phyloP scores from a whole-genome alignment of 140 eudicot species.

The Oenanthe javanica region DNA sequence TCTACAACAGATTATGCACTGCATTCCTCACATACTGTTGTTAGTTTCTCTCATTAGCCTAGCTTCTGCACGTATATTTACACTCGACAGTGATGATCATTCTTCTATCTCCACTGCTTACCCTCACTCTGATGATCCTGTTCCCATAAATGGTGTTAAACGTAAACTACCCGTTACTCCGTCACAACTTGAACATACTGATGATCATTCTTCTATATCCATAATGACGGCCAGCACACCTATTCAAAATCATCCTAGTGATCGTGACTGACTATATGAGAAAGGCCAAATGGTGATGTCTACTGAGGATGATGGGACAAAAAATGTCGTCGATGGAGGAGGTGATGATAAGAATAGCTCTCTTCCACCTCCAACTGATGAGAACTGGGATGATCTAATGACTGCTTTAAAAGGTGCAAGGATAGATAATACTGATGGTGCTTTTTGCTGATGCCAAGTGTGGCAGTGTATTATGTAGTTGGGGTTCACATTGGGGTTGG shows the following conservation, averaged over 20 bases:
- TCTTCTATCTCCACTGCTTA: background rate
- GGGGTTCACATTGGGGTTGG: background rate
- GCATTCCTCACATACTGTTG: background rate
- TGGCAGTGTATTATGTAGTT: background rate
- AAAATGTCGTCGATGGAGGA: background rate
- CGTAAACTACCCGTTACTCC: background rate
- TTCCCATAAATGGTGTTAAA: background rate
- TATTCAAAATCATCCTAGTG: background rate
- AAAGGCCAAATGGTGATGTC: background rate
- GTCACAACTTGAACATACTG: background rate
- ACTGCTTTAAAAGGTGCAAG: background rate
- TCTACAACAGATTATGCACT: background rate
- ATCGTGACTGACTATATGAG: background rate
- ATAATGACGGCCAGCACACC: background rate
- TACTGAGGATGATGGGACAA: background rate
- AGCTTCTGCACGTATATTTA: background rate
- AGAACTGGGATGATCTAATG: background rate
- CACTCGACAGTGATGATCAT: background rate
- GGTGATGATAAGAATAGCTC: background rate
- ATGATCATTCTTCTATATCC: background rate
- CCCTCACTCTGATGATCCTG: background rate
- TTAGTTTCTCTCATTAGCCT: background rate
- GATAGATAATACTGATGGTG: background rate
- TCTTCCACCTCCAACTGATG: background rate
- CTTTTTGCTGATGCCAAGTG: slow-evolving; percentile 1